These are phyloP conservation scores for Spatholobus suberectus DNA, from an alignment of 306 rosid species.

Conservation along the genomic window DNA sequence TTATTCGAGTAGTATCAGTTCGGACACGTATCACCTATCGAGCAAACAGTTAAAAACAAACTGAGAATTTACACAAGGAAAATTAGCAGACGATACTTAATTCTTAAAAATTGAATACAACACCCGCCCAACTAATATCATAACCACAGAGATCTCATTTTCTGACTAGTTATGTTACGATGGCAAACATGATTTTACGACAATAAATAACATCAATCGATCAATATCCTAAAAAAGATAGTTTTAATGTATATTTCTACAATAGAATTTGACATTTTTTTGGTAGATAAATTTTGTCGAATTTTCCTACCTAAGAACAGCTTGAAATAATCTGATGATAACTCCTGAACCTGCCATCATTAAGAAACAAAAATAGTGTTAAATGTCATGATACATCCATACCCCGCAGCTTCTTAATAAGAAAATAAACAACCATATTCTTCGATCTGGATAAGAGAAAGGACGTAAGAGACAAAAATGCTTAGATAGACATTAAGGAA, in stretches of 20 bases:
- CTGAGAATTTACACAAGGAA: constrained; percentile 12
- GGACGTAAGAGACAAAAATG: constrained; percentile 17
- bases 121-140: constrained; percentile 15
- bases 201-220: constrained; percentile 13
- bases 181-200: constrained; percentile 22
- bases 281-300: background rate
- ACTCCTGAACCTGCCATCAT: constrained; percentile 41
- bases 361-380: constrained; percentile 10
- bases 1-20: background rate
- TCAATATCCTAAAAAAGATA: constrained; percentile 1
- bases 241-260: constrained; percentile 24
- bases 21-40: background rate
- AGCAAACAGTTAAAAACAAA: background rate
- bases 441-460: background rate
- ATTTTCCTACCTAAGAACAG: constrained; percentile 24
- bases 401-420: constrained; percentile 2
- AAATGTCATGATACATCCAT: constrained; percentile 2
- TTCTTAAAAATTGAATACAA: constrained; percentile 17
- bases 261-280: constrained; percentile 17
- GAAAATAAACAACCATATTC: constrained; percentile 16
- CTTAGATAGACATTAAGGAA: background rate
- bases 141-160: constrained; percentile 12
- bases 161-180: constrained; percentile 2
- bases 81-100: background rate
- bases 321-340: constrained; percentile 28